Base-by-base conservation (phyloP, 257 asterid species). In the Galeopsis tetrahit region DNA sequence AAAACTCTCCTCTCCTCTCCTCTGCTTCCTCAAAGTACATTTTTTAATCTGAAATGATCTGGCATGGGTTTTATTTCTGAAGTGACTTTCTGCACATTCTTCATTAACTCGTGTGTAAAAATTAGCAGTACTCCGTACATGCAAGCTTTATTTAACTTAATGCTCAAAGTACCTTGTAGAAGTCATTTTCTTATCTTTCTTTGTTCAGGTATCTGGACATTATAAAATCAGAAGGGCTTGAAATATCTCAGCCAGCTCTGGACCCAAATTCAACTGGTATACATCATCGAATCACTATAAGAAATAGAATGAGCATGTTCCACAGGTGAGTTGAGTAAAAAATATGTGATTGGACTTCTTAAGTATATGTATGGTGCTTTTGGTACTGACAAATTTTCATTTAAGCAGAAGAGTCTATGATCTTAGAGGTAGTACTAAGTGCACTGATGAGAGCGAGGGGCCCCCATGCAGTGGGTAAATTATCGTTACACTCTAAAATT, bases 181-280 rank as follows among this genome's bases (percentile, higher is more conserved):
- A 42, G n/a, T 62, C 39, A 34, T 46, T 68, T 68, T 52, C 58
- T 14, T 52, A 38, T 65, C 42, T 70, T 44, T 65, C 35, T 38
- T 57, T 43, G 70, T 56, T 35, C 78, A 91, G 98, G 82, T 92
- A 92, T 77, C 83, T 92, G 75, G 75, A 83, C 46, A 92, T 92
- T 53, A 85, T 92, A 65, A 92, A 77, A 80, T 85, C 93, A 3
- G 96, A 80, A 85, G 96, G 95, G 35, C 82, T 92, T 53, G 98
- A 90, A 72, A 92, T 92, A 77, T 92, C 98, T 56, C 98, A 92
- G 87, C 98, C 98, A 57, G 98, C 98, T 73, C 80, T 92, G 81
- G 96, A 90, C 85, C 98, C 98, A 71, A 90, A 92, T 81, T 92
- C 98, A 33, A 88, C 96, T 34, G 98, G 96, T 77, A 92, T 92